Evolutionary conservation across 2,329 filamentous ascomycete genomes (phyloP).

Genomic region (Gaeumannomyces tritici): DNA sequence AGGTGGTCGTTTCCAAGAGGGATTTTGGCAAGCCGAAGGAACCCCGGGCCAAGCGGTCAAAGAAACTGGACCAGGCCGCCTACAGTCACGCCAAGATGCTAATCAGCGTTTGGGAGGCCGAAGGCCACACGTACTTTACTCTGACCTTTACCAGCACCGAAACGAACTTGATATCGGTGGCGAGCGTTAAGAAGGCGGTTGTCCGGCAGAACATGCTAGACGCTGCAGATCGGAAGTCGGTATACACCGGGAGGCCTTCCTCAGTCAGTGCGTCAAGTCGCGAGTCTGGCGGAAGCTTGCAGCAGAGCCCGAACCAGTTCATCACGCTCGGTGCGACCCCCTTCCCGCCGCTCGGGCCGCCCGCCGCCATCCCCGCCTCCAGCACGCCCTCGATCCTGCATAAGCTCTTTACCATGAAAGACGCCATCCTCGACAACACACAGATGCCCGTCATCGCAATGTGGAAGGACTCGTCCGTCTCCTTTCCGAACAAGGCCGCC

Average conservation of each 20-base stretch:
- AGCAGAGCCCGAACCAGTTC: constrained; percentile 34
- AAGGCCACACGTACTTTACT: constrained; percentile 62
- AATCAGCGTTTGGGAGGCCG: constrained; percentile 62
- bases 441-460: constrained; percentile 67
- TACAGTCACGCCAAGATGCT: constrained; percentile 63
- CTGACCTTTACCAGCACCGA: constrained; percentile 62
- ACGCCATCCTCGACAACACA: constrained; percentile 66
- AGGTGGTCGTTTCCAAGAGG: constrained; percentile 54
- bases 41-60: neutral
- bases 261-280: constrained; percentile 26
- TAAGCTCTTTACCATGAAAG: constrained; percentile 67
- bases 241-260: constrained; percentile 33
- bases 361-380: constrained; percentile 35
- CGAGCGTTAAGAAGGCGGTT: constrained; percentile 24
- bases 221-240: constrained; percentile 34
- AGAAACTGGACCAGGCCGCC: neutral
- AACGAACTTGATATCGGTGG: constrained; percentile 22
- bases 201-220: constrained; percentile 31
- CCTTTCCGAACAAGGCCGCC: constrained; percentile 62
- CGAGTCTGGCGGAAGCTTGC: constrained; percentile 18
- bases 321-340: constrained; percentile 44
- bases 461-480: constrained; percentile 71
- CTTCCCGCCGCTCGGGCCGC: constrained; percentile 60
- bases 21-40: constrained; percentile 26
- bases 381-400: constrained; percentile 57